Evolutionary conservation across 2,329 filamentous ascomycete species (phyloP).

Genomic region (Fusarium stilboides): DNA sequence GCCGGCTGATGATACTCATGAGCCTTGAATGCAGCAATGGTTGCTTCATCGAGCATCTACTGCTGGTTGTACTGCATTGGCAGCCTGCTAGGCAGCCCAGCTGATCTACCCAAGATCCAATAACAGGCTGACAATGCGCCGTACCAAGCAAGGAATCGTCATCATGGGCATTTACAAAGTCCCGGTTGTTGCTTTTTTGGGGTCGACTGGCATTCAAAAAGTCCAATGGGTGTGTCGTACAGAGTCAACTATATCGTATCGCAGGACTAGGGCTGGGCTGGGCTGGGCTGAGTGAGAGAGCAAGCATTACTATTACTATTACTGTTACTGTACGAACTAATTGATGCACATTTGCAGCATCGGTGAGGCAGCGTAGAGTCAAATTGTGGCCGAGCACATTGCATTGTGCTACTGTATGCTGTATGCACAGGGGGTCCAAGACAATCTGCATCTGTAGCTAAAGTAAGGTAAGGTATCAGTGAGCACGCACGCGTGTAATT

Average conservation of each 20-base stretch:
- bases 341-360: slow-evolving; percentile 32
- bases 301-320: too few relatives aligned
- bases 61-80: slow-evolving; percentile 35
- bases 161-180: slow-evolving; percentile 38
- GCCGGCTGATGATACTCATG: slow-evolving; percentile 7
- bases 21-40: slow-evolving; percentile 16
- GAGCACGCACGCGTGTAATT: slow-evolving; percentile 12
- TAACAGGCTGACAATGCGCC: slow-evolving; percentile 22
- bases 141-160: slow-evolving; percentile 38
- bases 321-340: slow-evolving; percentile 21
- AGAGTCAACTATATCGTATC: slow-evolving; percentile 28
- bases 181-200: slow-evolving; percentile 35
- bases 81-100: slow-evolving; percentile 37
- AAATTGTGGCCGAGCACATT: slow-evolving; percentile 35
- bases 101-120: slow-evolving; percentile 36
- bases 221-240: slow-evolving; percentile 35
- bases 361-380: slow-evolving; percentile 35
- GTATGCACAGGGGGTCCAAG: slow-evolving; percentile 24
- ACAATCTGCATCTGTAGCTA: background rate
- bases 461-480: background rate
- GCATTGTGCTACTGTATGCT: slow-evolving; percentile 39
- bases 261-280: slow-evolving; percentile 1
- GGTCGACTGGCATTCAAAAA: slow-evolving; percentile 27
- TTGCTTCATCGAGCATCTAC: slow-evolving; percentile 13
- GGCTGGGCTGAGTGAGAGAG: too few relatives aligned